Evolutionary conservation across 345 rosid species (phyloP), one percentile per base, ranked within the genome.

Genomic region (Salix koriyanagi): DNA sequence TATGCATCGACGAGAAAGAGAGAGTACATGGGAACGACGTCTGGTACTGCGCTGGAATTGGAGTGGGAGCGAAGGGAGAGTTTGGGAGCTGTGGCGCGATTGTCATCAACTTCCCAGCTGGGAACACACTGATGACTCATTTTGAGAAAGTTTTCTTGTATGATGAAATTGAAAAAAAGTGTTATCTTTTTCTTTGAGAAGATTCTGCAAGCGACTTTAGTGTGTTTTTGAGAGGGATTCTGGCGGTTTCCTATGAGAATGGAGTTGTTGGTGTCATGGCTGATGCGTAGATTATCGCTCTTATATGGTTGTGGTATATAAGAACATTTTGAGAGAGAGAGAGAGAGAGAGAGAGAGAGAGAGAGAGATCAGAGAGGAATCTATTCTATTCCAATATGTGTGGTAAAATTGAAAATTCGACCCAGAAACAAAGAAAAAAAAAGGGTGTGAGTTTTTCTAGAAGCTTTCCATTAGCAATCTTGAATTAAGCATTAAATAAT

Each of bases 61-160:
- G 88, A 85, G 72, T 75, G 65, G 28, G 88, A 88, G 21, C 88
- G 89, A 72, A 73, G 76, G 36, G 90, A 73, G 79, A 67, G 69
- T 62, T 79, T 76, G 5, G 64, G 34, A 10, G 58, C 66, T 25
- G 80, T 30, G 13, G 72, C 12, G 37, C 84, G 86, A 82, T 77
- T 60, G 7, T 89, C 90, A 32, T 88, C 90, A 71, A 86, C 79
- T 77, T 89, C 89, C 91, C 91, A 93, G 70, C 84, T 84, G 36
- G 99, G 98, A 77, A 95, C 98, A 73, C 98, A 90, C 87, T 87
- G 99, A 25, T 58, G 28, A 77, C 92, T 91, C 99, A 91, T 91
- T 74, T 64, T 76, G 7, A 25, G 44, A 16, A 21, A 50, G 25
- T 58, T 58, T 23, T 23, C 28, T 12, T 58, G 15, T 3, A 10